These are phyloP conservation scores for Hypoxylon trugodes DNA, from an alignment of 495 filamentous ascomycete genomes.

Conservation along the genomic window DNA sequence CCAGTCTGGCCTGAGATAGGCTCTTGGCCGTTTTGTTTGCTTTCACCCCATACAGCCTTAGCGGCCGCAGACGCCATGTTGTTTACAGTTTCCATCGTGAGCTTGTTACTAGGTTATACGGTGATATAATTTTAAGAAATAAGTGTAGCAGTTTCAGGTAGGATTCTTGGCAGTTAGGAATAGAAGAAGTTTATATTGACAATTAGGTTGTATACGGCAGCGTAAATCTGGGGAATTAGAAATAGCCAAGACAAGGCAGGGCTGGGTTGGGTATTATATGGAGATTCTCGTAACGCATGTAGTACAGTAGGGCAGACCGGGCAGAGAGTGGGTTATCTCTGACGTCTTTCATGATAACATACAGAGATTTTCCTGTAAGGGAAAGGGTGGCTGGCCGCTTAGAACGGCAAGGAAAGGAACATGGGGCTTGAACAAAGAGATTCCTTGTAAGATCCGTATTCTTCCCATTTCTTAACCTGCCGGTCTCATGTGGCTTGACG, in stretches of 20 bases:
- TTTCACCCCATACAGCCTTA: slow-evolving; percentile 61
- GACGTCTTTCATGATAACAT: slow-evolving; percentile 37
- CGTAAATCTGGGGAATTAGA: background rate
- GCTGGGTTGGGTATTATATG: slow-evolving; percentile 32
- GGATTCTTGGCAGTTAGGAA: slow-evolving; percentile 14
- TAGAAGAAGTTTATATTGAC: background rate
- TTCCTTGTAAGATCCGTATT: slow-evolving; percentile 9
- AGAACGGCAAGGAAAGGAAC: slow-evolving; percentile 6
- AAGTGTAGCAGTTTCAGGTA: background rate
- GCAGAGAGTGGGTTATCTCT: slow-evolving; percentile 9
- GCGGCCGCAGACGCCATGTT: slow-evolving; percentile 55
- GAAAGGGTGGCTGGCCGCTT: slow-evolving; percentile 14
- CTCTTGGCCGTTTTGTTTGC: slow-evolving; percentile 50
- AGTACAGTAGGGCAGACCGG: background rate
- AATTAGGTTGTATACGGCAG: slow-evolving; percentile 18
- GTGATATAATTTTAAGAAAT: background rate
- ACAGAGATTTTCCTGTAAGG: slow-evolving; percentile 11
- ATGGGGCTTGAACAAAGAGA: slow-evolving; percentile 19
- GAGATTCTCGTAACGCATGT: slow-evolving; percentile 20
- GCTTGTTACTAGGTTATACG: background rate
- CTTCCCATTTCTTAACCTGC: slow-evolving; percentile 1
- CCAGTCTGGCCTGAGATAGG: slow-evolving; percentile 62
- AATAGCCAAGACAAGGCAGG: background rate
- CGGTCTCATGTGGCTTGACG: slow-evolving; percentile 29
- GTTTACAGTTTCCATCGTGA: slow-evolving; percentile 64